Percentiles rank a stretch among this genome's conserved stretches.
Evolutionary conservation across 176 grass and related monocot genomes (phyloP).

Genomic region (Oryza longistaminata): DNA sequence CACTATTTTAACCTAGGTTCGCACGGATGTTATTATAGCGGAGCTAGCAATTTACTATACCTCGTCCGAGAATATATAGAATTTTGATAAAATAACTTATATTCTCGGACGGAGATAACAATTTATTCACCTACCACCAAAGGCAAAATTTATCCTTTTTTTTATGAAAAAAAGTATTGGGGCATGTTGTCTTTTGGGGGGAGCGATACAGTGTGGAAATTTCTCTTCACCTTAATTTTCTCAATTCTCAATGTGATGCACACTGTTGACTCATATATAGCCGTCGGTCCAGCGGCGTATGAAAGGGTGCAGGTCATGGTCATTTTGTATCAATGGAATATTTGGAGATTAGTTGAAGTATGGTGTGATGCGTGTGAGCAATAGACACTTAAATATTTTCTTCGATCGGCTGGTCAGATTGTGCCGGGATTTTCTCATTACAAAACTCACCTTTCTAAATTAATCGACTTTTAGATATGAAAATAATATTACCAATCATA

Average conservation of each 20-base stretch:
- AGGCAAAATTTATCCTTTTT: too few relatives aligned
- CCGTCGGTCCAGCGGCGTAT: not conserved
- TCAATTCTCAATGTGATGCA: constrained; percentile 7
- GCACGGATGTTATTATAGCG: too few relatives aligned
- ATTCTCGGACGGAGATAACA: too few relatives aligned
- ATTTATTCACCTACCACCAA: too few relatives aligned
- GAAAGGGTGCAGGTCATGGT: not conserved
- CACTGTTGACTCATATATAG: not conserved
- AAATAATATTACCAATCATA: not conserved
- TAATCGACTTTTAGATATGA: not conserved
- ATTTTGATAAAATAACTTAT: too few relatives aligned
- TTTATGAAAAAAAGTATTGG: too few relatives aligned
- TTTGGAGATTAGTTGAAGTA: constrained; percentile 11
- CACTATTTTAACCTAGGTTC: too few relatives aligned
- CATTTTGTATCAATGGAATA: constrained; percentile 12
- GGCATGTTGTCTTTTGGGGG: not conserved
- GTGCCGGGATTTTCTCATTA: not conserved
- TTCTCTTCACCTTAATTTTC: too few relatives aligned
- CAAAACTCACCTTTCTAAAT: not conserved
- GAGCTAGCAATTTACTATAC: too few relatives aligned
- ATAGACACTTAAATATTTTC: not conserved
- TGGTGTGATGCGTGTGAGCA: not conserved
- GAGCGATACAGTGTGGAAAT: not conserved
- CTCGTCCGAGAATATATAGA: too few relatives aligned
- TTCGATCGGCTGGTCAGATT: not conserved